Evolutionary conservation across 177 flowering plant genomes (phyloP), one percentile per base, ranked within the genome.

Genomic region (Vitis hybrid): DNA sequence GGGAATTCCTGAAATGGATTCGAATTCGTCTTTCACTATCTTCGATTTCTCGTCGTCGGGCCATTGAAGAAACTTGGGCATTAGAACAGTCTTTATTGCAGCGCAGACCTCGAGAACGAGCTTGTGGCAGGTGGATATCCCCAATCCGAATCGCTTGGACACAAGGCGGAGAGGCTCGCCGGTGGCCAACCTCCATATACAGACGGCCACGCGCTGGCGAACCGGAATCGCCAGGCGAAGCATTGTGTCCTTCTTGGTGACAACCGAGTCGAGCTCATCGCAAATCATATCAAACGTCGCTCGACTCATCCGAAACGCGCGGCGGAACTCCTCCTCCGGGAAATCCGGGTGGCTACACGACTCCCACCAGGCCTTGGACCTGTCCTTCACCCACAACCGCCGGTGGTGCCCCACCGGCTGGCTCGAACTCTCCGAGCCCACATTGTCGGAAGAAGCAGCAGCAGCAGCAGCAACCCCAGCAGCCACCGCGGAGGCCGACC

Each of bases 111-210:
- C 97, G n/a, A 90, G 82, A 1, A 92, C 89, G 5, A 91, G 89
- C 73, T 92, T 92, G 62, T 92, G 97, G 69, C 97, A 92, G 52
- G 97, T 92, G 12, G 94, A 89, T 14, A 92, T 92, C 15, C 98
- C 98, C 60, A 92, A 72, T 0, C 98, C 98, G 69, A 93, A 93
- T 30, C 89, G 81, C 73, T 88, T 89, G n/a, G 97, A 89, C 0
- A 93, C 97, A 7, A 85, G 81, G 5, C 97, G 81, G 11, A 93
- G 89, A 5, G 98, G 93, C 78, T 91, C 96, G 6, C 98, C 98
- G 3, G 98, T 91, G 26, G 98, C 98, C 55, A 91, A 74, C 64
- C 98, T 68, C 94, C 94, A 92, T 4, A 92, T 78, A 69, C 97
- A 92, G 13, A 89, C 97, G 0, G 96, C 97, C 0, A 92, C 96